phyloP scores from a whole-genome alignment of 306 rosid genomes.

The Trifolium subterraneum region DNA sequence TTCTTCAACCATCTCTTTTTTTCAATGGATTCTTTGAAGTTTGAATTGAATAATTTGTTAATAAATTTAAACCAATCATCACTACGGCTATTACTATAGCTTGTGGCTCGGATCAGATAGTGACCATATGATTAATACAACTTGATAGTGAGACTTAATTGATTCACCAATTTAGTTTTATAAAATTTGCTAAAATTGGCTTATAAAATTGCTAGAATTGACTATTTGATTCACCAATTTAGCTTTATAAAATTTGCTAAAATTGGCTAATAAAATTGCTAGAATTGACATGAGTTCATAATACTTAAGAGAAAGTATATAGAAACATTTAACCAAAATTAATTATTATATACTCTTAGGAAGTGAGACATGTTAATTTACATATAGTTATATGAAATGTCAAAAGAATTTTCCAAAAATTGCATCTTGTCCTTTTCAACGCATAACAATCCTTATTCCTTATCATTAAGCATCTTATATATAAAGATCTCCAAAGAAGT shows the following conservation, averaged over 20 bases:
- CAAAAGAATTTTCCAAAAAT: background rate
- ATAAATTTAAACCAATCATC: slow-evolving; percentile 70
- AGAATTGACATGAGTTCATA: background rate
- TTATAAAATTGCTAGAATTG: background rate
- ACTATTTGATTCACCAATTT: background rate
- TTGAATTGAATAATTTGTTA: slow-evolving; percentile 51
- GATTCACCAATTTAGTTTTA: slow-evolving; percentile 28
- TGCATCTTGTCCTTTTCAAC: slow-evolving; percentile 24
- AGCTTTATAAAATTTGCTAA: slow-evolving; percentile 1
- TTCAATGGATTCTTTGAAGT: slow-evolving; percentile 49
- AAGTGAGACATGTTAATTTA: background rate
- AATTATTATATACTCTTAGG: background rate
- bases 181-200: slow-evolving; percentile 2
- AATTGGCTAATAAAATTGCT: background rate
- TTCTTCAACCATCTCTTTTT: slow-evolving; percentile 51
- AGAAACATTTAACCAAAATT: background rate
- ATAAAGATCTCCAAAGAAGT: slow-evolving; percentile 15
- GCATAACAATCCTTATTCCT: slow-evolving; percentile 16
- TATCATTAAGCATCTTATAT: slow-evolving; percentile 42
- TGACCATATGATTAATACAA: slow-evolving; percentile 49
- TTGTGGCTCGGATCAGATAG: slow-evolving; percentile 42
- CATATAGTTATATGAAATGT: slow-evolving; percentile 8
- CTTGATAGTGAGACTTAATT: slow-evolving; percentile 40
- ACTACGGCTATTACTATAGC: slow-evolving; percentile 45
- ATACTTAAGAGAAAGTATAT: background rate